Base-by-base conservation (phyloP, 257 asterid species). In the Plantago ovata region DNA sequence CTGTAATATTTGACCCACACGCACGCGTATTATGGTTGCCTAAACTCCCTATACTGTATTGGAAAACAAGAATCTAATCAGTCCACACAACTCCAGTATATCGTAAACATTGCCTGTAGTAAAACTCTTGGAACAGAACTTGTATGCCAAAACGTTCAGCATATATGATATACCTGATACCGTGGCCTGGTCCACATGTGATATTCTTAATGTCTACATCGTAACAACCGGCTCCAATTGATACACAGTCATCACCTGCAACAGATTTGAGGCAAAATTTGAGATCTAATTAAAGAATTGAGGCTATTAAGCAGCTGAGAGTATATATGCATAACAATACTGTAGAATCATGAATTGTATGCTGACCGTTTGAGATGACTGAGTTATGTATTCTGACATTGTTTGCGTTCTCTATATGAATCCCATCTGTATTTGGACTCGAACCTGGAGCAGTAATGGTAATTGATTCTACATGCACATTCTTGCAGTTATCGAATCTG, bases 141-240 rank as follows among this genome's bases (percentile, higher is more conserved):
- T 8, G 36, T n/a, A n/a, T n/a, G n/a, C n/a, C n/a, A n/a, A n/a
- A n/a, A 28, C 0, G 36, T 28, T 28, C 36, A 28, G 36, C 7
- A 24, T 24, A 24, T 28, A 28, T 28, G n/a, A 28, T 28, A 28
- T 28, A 82, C 90, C 90, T 83, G 61, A 83, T 83, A 48, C 92
- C 92, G 52, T 83, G 92, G 18, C 92, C 64, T 0, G 84, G 87
- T 1, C 87, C 92, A 57, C 92, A 83, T 10, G 87, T 83, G n/a
- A 83, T 32, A 52, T 80, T 83, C 67, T 70, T 76, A 23, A 83
- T 83, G 65, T 83, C 85, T 7, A 83, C 83, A 22, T 78, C 74
- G 45, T 71, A 68, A 76, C 85, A 80, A 11, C 92, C 92, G 0
- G 87, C 71, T 45, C 92, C 92, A 13, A 83, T 83, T 0, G 92